Percentiles rank a stretch among this genome's conserved stretches.
These are phyloP conservation scores for Trametes hirsuta DNA, from an alignment of 1,284 basidiomycete species.

Conservation along the genomic window DNA sequence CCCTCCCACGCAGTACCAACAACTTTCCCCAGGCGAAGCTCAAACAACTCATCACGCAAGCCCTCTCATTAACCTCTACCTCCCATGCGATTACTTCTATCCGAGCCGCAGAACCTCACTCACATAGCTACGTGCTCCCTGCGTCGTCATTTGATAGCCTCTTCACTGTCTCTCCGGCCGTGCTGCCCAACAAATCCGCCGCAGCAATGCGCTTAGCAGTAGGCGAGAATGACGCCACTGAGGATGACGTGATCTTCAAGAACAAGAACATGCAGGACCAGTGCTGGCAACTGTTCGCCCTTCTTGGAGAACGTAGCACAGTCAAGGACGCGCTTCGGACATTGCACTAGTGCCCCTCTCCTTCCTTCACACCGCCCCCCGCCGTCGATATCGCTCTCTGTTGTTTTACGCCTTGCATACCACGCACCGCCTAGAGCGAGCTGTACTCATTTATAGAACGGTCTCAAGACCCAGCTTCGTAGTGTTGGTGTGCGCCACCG, in stretches of 20 bases:
- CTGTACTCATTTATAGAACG: not conserved
- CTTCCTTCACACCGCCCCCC: slow-evolving; percentile 14
- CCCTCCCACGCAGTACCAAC: not conserved
- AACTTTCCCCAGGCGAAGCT: slow-evolving; percentile 62
- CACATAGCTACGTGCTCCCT: slow-evolving; percentile 57
- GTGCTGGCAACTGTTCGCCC: slow-evolving; percentile 73
- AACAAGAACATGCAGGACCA: slow-evolving; percentile 69
- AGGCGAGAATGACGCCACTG: slow-evolving; percentile 58
- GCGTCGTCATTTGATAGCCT: slow-evolving; percentile 73
- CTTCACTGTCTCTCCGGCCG: slow-evolving; percentile 76
- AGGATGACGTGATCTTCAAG: slow-evolving; percentile 58
- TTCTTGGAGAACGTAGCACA: slow-evolving; percentile 73
- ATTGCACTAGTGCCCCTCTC: slow-evolving; percentile 14
- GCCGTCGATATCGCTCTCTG: not conserved
- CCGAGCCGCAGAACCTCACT: slow-evolving; percentile 55
- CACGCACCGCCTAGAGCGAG: not conserved
- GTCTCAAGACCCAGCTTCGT: not conserved
- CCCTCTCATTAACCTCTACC: slow-evolving; percentile 72
- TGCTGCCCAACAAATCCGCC: slow-evolving; percentile 75
- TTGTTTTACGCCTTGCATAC: not conserved
- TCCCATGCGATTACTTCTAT: slow-evolving; percentile 79
- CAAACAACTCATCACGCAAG: slow-evolving; percentile 80
- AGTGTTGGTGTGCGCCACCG: not conserved
- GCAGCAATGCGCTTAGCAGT: slow-evolving; percentile 69
- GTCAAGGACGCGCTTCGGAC: slow-evolving; percentile 62